Percentiles rank a stretch among this genome's conserved stretches.
Conservation (phyloP, 441 rosid species). For the Euphorbia corollata region DNA sequence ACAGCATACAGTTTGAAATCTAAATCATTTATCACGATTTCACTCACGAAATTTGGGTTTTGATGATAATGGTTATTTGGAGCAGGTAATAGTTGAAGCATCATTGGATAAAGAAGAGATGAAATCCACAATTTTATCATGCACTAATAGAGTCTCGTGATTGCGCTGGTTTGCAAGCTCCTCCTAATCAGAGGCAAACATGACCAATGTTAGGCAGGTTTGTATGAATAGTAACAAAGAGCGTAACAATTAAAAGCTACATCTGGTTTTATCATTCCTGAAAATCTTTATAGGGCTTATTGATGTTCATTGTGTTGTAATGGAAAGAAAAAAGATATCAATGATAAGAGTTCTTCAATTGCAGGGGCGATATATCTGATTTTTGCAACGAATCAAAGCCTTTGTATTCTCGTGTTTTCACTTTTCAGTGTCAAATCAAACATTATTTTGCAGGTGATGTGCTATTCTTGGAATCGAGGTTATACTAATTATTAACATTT, state of each 20-base stretch:
- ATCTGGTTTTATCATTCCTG: not conserved
- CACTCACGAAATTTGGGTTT: not conserved
- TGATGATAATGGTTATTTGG: conserved; percentile 2
- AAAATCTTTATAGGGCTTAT: not conserved
- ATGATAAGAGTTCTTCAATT: not conserved
- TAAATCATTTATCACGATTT: not conserved
- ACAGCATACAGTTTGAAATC: not conserved
- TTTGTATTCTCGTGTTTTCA: too few species aligned
- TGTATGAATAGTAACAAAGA: not conserved
- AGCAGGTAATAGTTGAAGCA: conserved; percentile 75
- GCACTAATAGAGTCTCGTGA: conserved; percentile 66
- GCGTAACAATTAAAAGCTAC: not conserved
- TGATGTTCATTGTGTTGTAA: not conserved
- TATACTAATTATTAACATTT: too few species aligned
- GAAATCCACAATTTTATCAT: conserved; percentile 64
- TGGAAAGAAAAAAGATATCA: not conserved
- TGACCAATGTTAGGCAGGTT: not conserved
- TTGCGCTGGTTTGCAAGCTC: not conserved
- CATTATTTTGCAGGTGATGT: too few species aligned
- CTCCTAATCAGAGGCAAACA: not conserved
- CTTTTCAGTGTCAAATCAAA: too few species aligned
- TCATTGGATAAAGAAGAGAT: conserved; percentile 69
- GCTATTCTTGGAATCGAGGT: too few species aligned
- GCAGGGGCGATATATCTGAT: not conserved
- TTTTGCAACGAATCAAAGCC: too few species aligned